phyloP scores from a whole-genome alignment of 192 early-diverging fungal species.

The Lobosporangium transversale region DNA sequence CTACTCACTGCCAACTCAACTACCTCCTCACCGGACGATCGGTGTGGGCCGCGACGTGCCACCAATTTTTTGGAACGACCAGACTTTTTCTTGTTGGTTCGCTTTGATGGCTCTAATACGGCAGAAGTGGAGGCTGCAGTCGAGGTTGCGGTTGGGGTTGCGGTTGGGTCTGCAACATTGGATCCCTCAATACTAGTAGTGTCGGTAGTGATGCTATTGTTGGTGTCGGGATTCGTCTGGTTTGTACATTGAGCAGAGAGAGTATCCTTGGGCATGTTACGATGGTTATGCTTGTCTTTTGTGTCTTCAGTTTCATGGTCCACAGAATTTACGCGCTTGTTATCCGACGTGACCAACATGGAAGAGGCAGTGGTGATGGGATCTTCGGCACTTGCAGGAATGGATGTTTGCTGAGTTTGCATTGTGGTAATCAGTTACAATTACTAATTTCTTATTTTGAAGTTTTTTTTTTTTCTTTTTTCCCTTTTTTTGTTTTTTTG shows the following conservation, averaged over 20 bases:
- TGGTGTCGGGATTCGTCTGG: no score
- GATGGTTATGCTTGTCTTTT: constrained; percentile 3
- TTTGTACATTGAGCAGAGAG: no score
- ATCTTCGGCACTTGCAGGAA: constrained; percentile 4
- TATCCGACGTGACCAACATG: background rate
- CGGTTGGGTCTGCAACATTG: background rate
- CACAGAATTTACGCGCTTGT: constrained; percentile 1
- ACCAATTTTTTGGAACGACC: constrained; percentile 43
- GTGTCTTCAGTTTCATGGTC: background rate
- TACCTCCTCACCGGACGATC: constrained; percentile 35
- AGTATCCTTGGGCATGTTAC: constrained; percentile 10
- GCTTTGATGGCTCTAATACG: constrained; percentile 7
- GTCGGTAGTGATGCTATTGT: background rate
- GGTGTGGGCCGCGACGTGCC: constrained; percentile 39
- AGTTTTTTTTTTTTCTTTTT: no score
- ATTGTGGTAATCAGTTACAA: no score
- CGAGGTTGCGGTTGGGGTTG: no score
- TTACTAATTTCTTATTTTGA: no score
- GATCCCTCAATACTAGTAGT: no score
- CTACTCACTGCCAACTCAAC: constrained; percentile 44
- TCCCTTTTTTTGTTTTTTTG: no score
- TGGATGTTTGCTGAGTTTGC: constrained; percentile 20
- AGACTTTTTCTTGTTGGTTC: constrained; percentile 36
- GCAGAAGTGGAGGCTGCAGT: constrained; percentile 4
- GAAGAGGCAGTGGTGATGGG: background rate